Evolutionary conservation across 202 grass and related monocot genomes (phyloP).

Genomic region (Alloteropsis angusta): DNA sequence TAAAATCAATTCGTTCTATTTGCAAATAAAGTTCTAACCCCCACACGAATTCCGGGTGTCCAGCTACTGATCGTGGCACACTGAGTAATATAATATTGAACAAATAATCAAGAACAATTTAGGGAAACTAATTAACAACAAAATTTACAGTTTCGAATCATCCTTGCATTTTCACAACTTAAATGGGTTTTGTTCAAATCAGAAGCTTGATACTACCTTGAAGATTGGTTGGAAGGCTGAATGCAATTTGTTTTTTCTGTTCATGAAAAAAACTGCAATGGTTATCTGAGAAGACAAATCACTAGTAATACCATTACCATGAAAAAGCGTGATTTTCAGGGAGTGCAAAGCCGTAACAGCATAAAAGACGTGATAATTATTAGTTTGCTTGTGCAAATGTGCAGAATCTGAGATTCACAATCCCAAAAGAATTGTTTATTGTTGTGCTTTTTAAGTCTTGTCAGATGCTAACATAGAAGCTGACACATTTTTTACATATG

Average conservation of each 20-base stretch:
- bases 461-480: background rate
- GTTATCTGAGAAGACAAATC: background rate
- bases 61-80: background rate
- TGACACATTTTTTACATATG: background rate
- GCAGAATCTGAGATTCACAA: background rate
- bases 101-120: background rate
- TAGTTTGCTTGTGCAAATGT: background rate
- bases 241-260: background rate
- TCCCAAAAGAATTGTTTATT: background rate
- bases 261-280: background rate
- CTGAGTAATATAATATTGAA: background rate
- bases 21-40: background rate
- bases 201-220: background rate
- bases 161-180: background rate
- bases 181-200: background rate
- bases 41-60: background rate
- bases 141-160: background rate
- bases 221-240: background rate
- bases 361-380: background rate
- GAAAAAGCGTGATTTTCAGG: background rate
- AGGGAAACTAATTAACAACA: background rate
- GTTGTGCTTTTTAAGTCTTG: background rate
- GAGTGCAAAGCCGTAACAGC: background rate
- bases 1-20: background rate
- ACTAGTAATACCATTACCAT: background rate